A percentile compares a stretch with the other conserved stretches of the same genome.
These are phyloP conservation scores for Lentinula aciculospora DNA, from an alignment of 768 basidiomycete species.

Conservation along the genomic window DNA sequence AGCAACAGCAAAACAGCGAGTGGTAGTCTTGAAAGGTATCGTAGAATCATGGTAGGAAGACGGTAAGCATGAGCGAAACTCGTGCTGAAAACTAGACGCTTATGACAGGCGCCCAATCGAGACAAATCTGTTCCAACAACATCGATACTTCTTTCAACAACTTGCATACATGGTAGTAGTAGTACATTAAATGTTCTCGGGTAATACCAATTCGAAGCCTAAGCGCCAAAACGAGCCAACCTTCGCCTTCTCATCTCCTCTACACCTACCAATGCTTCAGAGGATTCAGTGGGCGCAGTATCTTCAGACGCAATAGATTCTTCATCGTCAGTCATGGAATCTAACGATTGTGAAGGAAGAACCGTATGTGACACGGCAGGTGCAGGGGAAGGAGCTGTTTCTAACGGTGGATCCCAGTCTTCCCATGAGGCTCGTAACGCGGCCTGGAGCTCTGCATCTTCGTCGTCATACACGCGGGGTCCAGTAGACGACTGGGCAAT, in stretches of 20 bases:
- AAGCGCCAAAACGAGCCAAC: slow-evolving; percentile 59
- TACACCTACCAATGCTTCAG: slow-evolving; percentile 31
- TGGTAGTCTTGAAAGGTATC: slow-evolving; percentile 5
- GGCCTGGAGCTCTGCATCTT: slow-evolving; percentile 83
- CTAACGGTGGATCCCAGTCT: slow-evolving; percentile 36
- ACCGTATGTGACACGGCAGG: not conserved
- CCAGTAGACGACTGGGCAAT: slow-evolving; percentile 4
- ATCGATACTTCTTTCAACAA: too few species aligned
- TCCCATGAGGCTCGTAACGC: slow-evolving; percentile 76
- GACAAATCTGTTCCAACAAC: too few species aligned
- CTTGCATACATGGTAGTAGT: too few species aligned
- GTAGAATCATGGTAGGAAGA: slow-evolving; percentile 14
- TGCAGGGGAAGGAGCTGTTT: slow-evolving; percentile 5
- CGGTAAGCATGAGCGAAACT: not conserved
- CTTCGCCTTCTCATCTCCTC: slow-evolving; percentile 67
- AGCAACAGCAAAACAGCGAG: slow-evolving; percentile 11
- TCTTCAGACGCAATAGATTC: slow-evolving; percentile 33
- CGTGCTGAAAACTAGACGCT: not conserved
- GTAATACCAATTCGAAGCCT: not conserved
- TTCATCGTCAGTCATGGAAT: slow-evolving; percentile 24
- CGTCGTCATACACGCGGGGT: slow-evolving; percentile 71
- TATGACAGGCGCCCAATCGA: too few species aligned
- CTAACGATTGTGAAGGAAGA: slow-evolving; percentile 5
- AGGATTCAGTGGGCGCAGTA: slow-evolving; percentile 16
- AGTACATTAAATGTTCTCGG: not conserved